These are phyloP conservation scores for Cladosporium sp. DNA, from an alignment of 2,329 filamentous ascomycete species.

Conservation along the genomic window DNA sequence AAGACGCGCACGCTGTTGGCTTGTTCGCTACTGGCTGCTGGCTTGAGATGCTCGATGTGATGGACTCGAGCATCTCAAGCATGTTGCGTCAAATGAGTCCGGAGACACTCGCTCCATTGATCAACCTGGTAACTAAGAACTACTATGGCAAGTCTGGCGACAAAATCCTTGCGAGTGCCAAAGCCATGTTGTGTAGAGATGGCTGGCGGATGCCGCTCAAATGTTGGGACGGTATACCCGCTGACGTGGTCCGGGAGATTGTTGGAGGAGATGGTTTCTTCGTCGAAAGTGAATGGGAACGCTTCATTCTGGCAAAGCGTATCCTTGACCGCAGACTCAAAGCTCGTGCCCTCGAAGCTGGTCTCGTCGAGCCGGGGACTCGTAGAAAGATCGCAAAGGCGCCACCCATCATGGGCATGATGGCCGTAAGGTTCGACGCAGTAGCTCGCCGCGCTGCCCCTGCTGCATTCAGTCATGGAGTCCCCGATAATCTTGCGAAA, in stretches of 20 bases:
- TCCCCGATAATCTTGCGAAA: constrained; percentile 42
- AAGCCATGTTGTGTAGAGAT: constrained; percentile 54
- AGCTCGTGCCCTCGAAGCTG: constrained; percentile 43
- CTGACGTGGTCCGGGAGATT: constrained; percentile 54
- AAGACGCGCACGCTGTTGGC: constrained; percentile 49
- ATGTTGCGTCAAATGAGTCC: constrained; percentile 53
- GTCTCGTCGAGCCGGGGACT: constrained; percentile 42
- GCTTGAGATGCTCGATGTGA: constrained; percentile 54
- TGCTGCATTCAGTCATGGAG: constrained; percentile 20
- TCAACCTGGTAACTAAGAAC: constrained; percentile 50
- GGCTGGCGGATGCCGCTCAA: constrained; percentile 52
- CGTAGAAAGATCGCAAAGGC: constrained; percentile 41
- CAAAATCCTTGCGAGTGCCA: constrained; percentile 52
- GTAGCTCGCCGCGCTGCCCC: constrained; percentile 41
- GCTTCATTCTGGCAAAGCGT: constrained; percentile 52
- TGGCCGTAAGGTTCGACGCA: constrained; percentile 50
- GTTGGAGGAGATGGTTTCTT: constrained; percentile 57
- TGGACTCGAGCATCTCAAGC: constrained; percentile 49
- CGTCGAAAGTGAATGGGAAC: constrained; percentile 53
- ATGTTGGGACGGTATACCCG: constrained; percentile 55
- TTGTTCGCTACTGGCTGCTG: constrained; percentile 54
- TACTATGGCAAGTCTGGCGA: constrained; percentile 54
- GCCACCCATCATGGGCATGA: constrained; percentile 43
- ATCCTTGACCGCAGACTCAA: constrained; percentile 49
- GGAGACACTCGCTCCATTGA: constrained; percentile 44